phyloP scores from a whole-genome alignment of 2,329 filamentous ascomycete genomes.

The Sclerotinia sclerotiorum region DNA sequence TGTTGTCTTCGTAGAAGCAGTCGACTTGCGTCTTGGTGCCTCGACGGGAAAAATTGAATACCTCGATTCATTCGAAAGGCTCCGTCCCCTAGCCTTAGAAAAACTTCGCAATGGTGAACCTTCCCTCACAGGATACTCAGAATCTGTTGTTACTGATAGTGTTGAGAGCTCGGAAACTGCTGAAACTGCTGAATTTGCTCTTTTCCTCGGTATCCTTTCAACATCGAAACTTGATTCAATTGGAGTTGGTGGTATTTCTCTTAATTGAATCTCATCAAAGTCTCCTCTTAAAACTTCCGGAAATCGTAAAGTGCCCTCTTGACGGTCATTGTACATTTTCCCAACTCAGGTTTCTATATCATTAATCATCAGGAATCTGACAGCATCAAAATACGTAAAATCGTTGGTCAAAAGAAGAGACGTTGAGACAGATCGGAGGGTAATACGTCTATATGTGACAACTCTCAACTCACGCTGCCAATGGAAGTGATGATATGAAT shows the following conservation, averaged over 20 bases:
- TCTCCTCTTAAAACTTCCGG: constrained; percentile 9
- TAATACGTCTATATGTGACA: constrained; percentile 4
- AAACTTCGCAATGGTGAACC: background rate
- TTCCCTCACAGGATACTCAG: background rate
- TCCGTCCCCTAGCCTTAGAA: constrained; percentile 9
- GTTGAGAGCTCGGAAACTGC: background rate
- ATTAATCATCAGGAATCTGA: constrained; percentile 11
- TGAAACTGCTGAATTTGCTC: constrained; percentile 4
- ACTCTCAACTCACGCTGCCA: background rate
- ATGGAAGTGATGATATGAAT: background rate
- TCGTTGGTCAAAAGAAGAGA: background rate
- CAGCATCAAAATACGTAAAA: constrained; percentile 14
- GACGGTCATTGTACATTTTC: constrained; percentile 15
- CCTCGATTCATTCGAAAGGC: constrained; percentile 13
- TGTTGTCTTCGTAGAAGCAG: constrained; percentile 8
- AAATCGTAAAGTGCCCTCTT: constrained; percentile 9
- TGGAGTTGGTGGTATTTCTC: constrained; percentile 20
- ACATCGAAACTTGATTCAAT: constrained; percentile 14
- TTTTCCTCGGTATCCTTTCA: constrained; percentile 6
- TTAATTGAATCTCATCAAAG: constrained; percentile 15
- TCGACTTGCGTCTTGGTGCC: constrained; percentile 8
- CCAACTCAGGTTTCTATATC: background rate
- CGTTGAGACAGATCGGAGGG: background rate
- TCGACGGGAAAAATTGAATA: constrained; percentile 19
- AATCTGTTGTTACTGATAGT: background rate